phyloP scores from a whole-genome alignment of 2,329 filamentous ascomycete genomes.

The Emericellopsis atlantica region DNA sequence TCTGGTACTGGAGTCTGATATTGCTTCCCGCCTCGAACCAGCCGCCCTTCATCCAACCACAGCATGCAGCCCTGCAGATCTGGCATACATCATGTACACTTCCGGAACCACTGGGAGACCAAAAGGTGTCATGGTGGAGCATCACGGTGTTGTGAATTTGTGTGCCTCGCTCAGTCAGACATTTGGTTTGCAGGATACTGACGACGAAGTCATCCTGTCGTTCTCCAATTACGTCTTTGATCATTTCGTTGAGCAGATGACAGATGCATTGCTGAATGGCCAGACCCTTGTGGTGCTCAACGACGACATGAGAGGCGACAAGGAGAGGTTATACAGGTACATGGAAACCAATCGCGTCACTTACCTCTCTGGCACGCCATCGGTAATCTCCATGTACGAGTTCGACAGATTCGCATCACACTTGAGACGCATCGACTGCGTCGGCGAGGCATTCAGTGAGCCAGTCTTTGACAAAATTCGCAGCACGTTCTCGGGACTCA shows the following conservation, averaged over 20 bases:
- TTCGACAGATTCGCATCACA: background rate
- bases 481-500: constrained; percentile 3
- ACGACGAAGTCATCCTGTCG: constrained; percentile 1
- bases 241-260: constrained; percentile 1
- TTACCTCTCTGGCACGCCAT: constrained; percentile 1
- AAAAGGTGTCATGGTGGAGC: constrained; percentile 19
- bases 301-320: background rate
- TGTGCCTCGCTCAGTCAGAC: background rate
- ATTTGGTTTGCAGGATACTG: constrained; percentile 1
- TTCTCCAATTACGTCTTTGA: constrained; percentile 4
- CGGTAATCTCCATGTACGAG: constrained; percentile 2
- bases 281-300: background rate
- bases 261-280: background rate
- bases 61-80: constrained; percentile 4
- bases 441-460: background rate
- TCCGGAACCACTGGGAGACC: constrained; percentile 16
- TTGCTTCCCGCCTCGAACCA: background rate
- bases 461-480: constrained; percentile 4
- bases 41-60: no score
- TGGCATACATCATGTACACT: constrained; percentile 19
- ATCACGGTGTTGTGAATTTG: constrained; percentile 1
- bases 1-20: no score
- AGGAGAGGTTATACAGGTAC: constrained; percentile 1
- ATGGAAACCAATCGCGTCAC: background rate
- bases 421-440: background rate